A percentile compares a stretch with the other conserved stretches of the same genome.
Evolutionary conservation across 345 rosid genomes (phyloP).

Genomic region (Murraya koenigii): DNA sequence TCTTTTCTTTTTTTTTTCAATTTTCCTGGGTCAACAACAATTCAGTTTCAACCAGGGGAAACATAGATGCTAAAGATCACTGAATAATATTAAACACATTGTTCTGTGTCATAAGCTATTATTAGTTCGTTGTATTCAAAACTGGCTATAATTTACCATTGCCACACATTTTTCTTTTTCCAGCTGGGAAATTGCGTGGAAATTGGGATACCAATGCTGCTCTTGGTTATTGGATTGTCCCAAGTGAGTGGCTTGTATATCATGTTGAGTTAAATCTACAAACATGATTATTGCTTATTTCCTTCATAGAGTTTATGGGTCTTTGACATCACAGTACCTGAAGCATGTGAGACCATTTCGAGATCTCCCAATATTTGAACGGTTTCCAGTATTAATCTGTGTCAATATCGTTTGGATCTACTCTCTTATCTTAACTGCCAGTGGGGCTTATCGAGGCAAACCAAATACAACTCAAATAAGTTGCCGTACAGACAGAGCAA

Average conservation of each 20-base stretch:
- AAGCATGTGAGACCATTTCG: constrained; percentile 64
- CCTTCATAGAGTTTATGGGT: constrained; percentile 4
- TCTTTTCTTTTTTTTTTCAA: too few species aligned
- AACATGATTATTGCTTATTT: constrained; percentile 2
- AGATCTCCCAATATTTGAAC: constrained; percentile 66
- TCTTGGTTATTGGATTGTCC: constrained; percentile 66
- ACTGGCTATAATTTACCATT: neutral
- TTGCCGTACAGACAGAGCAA: constrained; percentile 81
- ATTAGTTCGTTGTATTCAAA: neutral
- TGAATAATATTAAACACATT: neutral
- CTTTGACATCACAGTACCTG: constrained; percentile 58
- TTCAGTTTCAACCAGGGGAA: neutral
- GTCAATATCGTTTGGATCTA: constrained; percentile 75
- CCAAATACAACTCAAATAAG: constrained; percentile 54
- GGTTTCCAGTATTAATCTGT: constrained; percentile 76
- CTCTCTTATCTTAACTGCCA: constrained; percentile 76
- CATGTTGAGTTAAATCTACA: neutral
- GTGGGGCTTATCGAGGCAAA: constrained; percentile 81
- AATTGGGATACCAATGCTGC: constrained; percentile 90
- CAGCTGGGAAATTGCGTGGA: constrained; percentile 95
- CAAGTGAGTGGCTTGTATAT: constrained; percentile 48
- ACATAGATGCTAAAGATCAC: neutral
- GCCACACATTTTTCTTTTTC: constrained; percentile 5
- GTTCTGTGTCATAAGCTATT: neutral
- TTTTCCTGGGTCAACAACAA: neutral